Evolutionary conservation across 768 basidiomycete genomes (phyloP), one percentile per base, ranked within the genome.

Genomic region (Rhizopogon vinicolor): DNA sequence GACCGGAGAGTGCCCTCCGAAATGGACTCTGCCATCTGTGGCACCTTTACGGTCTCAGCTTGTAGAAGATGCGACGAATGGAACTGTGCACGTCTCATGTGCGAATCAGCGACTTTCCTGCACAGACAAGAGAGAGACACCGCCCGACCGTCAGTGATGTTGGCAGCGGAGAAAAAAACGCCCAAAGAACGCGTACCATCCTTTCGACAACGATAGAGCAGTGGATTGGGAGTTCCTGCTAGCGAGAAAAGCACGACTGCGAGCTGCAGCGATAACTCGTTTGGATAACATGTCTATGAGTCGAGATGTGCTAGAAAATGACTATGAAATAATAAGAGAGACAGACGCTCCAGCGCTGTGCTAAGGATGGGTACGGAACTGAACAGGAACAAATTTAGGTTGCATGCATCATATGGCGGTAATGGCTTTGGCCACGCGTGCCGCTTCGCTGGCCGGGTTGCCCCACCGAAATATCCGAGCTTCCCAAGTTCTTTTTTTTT

Each of bases 1-100:
- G 89, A 79, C 75, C 94, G 97, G 51, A 99, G 78, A 5, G 96
- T 98, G 37, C 96, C 96, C 72, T 99, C 96, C 39, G 92, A 91
- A 73, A 98, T 98, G 58, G 95, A 98, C 70, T 98, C 95, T 28
- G 96, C 92, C 93, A 98, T 96, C 72, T 93, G 90, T 16, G 94
- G 94, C 40, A 98, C 94, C 75, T 96, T 93, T 60, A 98, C 82
- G 53, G 87, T 92, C 74, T 95, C 89, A 55, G 85, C 88, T 74
- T 86, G 78, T 62, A 91, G 66, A 53, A 89, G 78, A 62, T 75
- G 78, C 53, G 87, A 83, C 3, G 85, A 81, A 63, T 91, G 89
- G 67, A 91, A 89, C 54, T 83, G 76, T 39, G 86, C 80, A 46
- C 75, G 75, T 62, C 72, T 76, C 16, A 80, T 66, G 67, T 80